Evolutionary conservation across 1,284 basidiomycete species (phyloP).

Genomic region (Phylloporus sp.): DNA sequence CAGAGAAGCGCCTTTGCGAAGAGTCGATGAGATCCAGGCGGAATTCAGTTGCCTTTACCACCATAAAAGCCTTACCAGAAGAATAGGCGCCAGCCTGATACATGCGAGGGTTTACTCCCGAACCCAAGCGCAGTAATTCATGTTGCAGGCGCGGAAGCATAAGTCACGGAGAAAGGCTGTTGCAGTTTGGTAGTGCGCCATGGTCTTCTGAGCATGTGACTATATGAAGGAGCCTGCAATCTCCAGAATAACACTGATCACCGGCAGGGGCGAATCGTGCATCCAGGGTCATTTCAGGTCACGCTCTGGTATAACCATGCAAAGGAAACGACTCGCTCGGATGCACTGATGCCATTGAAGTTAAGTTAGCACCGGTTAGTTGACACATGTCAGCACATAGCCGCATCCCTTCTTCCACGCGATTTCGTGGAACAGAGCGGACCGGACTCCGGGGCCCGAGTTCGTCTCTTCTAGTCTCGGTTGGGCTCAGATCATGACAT

Average conservation of each 20-base stretch:
- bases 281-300: not conserved
- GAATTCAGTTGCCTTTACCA: not conserved
- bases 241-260: not conserved
- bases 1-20: constrained; percentile 15
- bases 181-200: not conserved
- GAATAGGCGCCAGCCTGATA: constrained; percentile 10
- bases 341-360: not conserved
- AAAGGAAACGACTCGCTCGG: not conserved
- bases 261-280: not conserved
- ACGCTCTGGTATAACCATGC: not conserved
- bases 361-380: not conserved
- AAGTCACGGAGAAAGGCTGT: not conserved
- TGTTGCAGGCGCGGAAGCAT: constrained; percentile 6
- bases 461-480: no score
- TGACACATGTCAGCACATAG: not conserved
- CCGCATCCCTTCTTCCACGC: no score
- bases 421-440: no score
- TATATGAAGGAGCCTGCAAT: not conserved
- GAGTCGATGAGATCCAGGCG: not conserved
- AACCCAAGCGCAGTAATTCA: constrained; percentile 3
- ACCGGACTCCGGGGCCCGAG: no score
- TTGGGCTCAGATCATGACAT: no score
- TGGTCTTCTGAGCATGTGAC: not conserved
- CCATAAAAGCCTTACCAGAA: constrained; percentile 16
- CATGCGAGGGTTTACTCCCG: not conserved